A percentile compares a stretch with the other conserved stretches of the same genome.
Evolutionary conservation across 2,329 filamentous ascomycete genomes (phyloP).

Genomic region (Ophiostoma ips): DNA sequence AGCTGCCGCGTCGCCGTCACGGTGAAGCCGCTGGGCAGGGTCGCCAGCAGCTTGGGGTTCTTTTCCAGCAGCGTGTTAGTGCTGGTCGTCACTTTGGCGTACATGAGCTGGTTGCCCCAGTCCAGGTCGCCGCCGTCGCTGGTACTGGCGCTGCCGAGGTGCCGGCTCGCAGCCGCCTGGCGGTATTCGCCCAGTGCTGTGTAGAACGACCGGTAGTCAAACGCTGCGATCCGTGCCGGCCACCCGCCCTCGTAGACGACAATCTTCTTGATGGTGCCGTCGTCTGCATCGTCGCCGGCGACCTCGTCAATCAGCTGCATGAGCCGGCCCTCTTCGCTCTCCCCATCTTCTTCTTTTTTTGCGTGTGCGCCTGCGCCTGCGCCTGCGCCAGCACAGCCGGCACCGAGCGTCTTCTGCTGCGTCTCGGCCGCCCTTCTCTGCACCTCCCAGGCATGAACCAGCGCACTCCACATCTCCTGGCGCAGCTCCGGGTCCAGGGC

Average conservation of each 20-base stretch:
- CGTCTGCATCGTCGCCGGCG: slow-evolving; percentile 46
- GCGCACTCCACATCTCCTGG: slow-evolving; percentile 12
- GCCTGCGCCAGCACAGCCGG: no score
- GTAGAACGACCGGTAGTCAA: slow-evolving; percentile 73
- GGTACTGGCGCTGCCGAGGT: slow-evolving; percentile 26
- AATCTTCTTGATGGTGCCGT: slow-evolving; percentile 53
- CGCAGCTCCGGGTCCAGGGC: slow-evolving; percentile 3
- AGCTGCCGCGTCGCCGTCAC: slow-evolving; percentile 77
- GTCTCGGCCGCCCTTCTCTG: neutral
- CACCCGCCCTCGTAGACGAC: slow-evolving; percentile 54
- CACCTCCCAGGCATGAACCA: slow-evolving; percentile 9
- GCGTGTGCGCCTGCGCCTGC: neutral
- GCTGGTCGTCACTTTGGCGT: slow-evolving; percentile 84
- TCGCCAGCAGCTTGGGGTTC: slow-evolving; percentile 63
- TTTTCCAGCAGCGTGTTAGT: slow-evolving; percentile 91
- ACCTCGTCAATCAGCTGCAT: slow-evolving; percentile 7
- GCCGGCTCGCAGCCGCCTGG: slow-evolving; percentile 25
- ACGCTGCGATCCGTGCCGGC: slow-evolving; percentile 67
- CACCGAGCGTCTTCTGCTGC: no score
- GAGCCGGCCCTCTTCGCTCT: slow-evolving; percentile 1
- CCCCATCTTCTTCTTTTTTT: neutral
- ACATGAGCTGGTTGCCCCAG: slow-evolving; percentile 70
- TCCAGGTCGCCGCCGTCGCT: slow-evolving; percentile 17
- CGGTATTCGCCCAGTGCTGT: slow-evolving; percentile 56
- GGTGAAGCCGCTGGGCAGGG: slow-evolving; percentile 75